Evolutionary conservation across 2,329 filamentous ascomycete species (phyloP).

Genomic region (Sphaerulina populicola): DNA sequence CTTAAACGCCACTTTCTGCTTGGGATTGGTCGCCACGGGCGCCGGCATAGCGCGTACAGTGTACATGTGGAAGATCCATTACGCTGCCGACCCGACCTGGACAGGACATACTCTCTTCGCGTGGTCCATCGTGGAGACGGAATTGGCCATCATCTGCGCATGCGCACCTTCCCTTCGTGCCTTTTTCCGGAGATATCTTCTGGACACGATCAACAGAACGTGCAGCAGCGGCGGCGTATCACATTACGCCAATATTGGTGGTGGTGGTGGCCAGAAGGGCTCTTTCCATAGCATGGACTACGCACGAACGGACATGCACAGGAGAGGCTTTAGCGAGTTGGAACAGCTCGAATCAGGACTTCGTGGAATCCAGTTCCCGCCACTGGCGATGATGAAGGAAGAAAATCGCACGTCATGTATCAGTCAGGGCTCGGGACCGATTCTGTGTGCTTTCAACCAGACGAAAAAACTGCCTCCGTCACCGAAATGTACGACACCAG

Average conservation of each 20-base stretch:
- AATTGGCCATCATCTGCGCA: conserved; percentile 29
- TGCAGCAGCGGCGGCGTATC: conserved; percentile 9
- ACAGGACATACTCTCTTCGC: conserved; percentile 24
- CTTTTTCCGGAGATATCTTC: conserved; percentile 27
- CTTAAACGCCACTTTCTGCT: conserved; percentile 21
- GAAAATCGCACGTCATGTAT: not conserved
- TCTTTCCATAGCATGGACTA: conserved; percentile 1
- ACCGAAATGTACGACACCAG: conserved; percentile 13
- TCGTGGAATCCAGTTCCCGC: conserved; percentile 8
- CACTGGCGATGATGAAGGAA: conserved; percentile 9
- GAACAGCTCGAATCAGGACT: conserved; percentile 14
- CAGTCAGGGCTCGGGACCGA: not conserved
- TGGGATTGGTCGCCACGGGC: conserved; percentile 23
- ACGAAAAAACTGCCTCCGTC: conserved; percentile 1
- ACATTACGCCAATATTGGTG: conserved; percentile 6
- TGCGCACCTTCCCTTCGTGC: conserved; percentile 27
- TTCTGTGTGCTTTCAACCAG: not conserved
- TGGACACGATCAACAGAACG: conserved; percentile 15
- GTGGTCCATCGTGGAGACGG: conserved; percentile 26
- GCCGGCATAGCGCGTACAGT: conserved; percentile 23
- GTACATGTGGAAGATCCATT: conserved; percentile 20
- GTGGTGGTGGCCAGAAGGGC: not conserved
- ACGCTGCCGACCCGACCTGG: conserved; percentile 22
- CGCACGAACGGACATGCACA: not conserved
- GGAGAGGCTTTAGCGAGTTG: conserved; percentile 8